Evolutionary conservation across 1,139 yeast genomes (phyloP), one percentile per base, ranked within the genome.

Genomic region (Taphrina confusa): DNA sequence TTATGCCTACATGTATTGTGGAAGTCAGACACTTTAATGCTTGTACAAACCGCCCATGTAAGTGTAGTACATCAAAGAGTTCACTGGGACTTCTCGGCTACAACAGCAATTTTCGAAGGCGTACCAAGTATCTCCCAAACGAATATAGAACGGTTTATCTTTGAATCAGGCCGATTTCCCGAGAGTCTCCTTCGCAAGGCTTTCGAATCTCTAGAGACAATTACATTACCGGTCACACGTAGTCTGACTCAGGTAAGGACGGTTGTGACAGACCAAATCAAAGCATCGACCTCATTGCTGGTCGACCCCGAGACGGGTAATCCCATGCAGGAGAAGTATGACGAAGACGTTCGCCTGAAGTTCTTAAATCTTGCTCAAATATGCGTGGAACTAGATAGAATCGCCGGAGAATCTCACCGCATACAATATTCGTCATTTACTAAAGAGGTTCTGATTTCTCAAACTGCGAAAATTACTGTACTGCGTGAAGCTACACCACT

Each of bases 11-110:
- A 54, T 33, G 45, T 54, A 11, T 30, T 54, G 5, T 54, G 58
- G 58, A 54, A 54, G 25, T 39, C 46, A 20, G 58, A 54, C 33
- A 54, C 58, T 8, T 28, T 54, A n/a, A 54, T 33, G 27, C 50
- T 42, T 18, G 27, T 54, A 9, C 58, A 54, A 20, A 31, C 40
- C n/a, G 58, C 51, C 12, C 27, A 31, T 25, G 36, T 44, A 44
- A 33, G 20, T 8, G 16, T 34, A 4, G 14, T 28, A 5, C 30
- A 25, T 14, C 37, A 20, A 9, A 42, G 22, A 16, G 51, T 54
- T 27, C 33, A 22, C 9, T 54, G 58, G 58, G 9, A 27, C 20
- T 42, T 42, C 12, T 23, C 56, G 9, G 42, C 25, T 4, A 22
- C 30, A 11, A 9, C 47, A 12, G 14, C 27, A 18, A 4, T 31